Base-by-base conservation (phyloP, 805 yeast species). In the Saccharomycopsis guyanensis region DNA sequence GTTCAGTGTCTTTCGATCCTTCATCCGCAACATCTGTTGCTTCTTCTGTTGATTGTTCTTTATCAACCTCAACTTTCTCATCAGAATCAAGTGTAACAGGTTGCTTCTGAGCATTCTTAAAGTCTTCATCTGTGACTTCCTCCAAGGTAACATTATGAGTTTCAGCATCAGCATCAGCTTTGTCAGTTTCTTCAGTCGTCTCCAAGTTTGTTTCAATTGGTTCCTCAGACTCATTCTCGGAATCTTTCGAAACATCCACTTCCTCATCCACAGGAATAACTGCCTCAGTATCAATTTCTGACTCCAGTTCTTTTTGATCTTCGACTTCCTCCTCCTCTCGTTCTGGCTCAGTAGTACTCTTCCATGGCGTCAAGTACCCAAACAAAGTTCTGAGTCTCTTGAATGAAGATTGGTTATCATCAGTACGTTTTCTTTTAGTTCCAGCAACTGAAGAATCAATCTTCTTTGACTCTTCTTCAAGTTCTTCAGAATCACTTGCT, bases 281-380 rank as follows among this genome's bases (percentile, higher is more conserved):
- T 12, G 10, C 38, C 33, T 29, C n/a, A n/a, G n/a, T n/a, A n/a
- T n/a, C n/a, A n/a, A n/a, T n/a, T n/a, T n/a, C n/a, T n/a, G n/a
- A n/a, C n/a, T n/a, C n/a, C n/a, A n/a, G 12, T n/a, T 29, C 33
- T n/a, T 29, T 4, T 13, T 22, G 19, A 8, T 37, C 40, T 15
- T 33, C 37, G n/a, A n/a, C n/a, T n/a, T 29, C 33, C 13, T 29
- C n/a, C n/a, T 29, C 33, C 12, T n/a, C 33, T n/a, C 12, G 33
- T 12, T 12, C 13, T 29, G 33, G 33, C 33, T 29, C 33, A 12
- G n/a, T 12, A 29, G 18, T 10, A 5, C 7, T 15, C 10, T 33
- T 33, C 37, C 37, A 33, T 15, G 37, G 37, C 18, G 37, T 33
- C 37, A 37, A 37, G 23, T 37, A 22, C 8, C 40, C 40, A 18